These are phyloP conservation scores for Fusarium goolgardi DNA, from an alignment of 2,329 filamentous ascomycete genomes.

Conservation along the genomic window DNA sequence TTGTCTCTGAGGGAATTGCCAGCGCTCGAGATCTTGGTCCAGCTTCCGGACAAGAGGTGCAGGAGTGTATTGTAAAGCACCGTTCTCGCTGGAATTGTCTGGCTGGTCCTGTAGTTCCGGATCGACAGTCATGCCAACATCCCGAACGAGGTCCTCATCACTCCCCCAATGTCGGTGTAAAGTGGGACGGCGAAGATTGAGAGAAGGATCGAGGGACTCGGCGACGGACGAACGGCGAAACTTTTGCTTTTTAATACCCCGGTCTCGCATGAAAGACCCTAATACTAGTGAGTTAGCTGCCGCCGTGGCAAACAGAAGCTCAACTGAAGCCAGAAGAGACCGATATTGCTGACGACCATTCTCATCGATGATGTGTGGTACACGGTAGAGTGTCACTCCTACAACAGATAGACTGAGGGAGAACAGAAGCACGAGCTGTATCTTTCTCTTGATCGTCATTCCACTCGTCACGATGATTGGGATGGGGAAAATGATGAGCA, in stretches of 20 bases:
- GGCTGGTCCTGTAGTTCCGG: slow-evolving; percentile 60
- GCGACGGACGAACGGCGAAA: slow-evolving; percentile 75
- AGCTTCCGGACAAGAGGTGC: slow-evolving; percentile 52
- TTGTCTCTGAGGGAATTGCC: slow-evolving; percentile 60
- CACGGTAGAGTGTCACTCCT: slow-evolving; percentile 80
- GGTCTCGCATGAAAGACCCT: slow-evolving; percentile 90
- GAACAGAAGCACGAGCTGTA: slow-evolving; percentile 84
- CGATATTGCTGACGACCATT: slow-evolving; percentile 85
- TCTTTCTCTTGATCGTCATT: slow-evolving; percentile 81
- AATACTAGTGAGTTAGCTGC: slow-evolving; percentile 91
- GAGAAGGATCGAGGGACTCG: slow-evolving; percentile 68
- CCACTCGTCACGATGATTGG: slow-evolving; percentile 84
- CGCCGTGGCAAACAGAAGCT: slow-evolving; percentile 87
- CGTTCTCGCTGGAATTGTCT: slow-evolving; percentile 45
- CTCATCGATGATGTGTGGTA: slow-evolving; percentile 79
- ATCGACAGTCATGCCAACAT: slow-evolving; percentile 76
- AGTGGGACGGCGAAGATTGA: slow-evolving; percentile 58
- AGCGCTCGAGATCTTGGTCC: slow-evolving; percentile 56
- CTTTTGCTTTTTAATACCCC: slow-evolving; percentile 88
- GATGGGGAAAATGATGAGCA: slow-evolving; percentile 89
- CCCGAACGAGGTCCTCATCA: slow-evolving; percentile 88
- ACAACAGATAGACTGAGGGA: slow-evolving; percentile 85
- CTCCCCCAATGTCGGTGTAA: slow-evolving; percentile 81
- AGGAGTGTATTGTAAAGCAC: slow-evolving; percentile 50
- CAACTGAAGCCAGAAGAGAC: slow-evolving; percentile 87